Conservation (phyloP, 2,329 filamentous ascomycete species). For the Aspergillus novofumigatus region DNA sequence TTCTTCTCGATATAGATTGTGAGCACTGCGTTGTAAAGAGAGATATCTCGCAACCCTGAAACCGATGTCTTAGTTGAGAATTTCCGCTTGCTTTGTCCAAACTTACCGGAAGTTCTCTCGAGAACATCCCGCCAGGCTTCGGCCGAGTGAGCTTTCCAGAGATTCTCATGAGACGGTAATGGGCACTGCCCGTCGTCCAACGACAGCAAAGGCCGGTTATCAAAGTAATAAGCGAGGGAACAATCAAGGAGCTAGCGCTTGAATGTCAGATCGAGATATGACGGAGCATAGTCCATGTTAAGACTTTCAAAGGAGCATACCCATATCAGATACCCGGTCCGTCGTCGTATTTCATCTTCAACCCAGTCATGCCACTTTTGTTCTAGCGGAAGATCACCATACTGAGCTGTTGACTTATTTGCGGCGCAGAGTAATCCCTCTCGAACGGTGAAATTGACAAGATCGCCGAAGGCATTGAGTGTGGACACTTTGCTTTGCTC, state of each 20-base stretch:
- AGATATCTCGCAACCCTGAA: conserved; percentile 25
- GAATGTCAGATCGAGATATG: conserved; percentile 3
- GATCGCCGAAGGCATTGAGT: conserved; percentile 24
- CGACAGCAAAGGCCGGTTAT: conserved; percentile 31
- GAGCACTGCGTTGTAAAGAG: conserved; percentile 42
- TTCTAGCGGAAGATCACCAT: conserved; percentile 9
- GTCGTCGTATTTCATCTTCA: conserved; percentile 33
- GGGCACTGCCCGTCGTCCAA: conserved; percentile 39
- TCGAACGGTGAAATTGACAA: conserved; percentile 21
- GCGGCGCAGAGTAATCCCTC: conserved; percentile 20
- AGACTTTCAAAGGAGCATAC: conserved; percentile 24
- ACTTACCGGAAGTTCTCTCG: conserved; percentile 20
- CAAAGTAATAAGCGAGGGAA: conserved; percentile 38
- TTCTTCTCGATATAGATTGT: conserved; percentile 49
- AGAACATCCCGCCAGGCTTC: conserved; percentile 29
- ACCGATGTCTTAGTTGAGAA: conserved; percentile 4
- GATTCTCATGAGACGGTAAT: conserved; percentile 38
- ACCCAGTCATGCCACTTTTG: conserved; percentile 35
- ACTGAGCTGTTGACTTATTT: conserved; percentile 7
- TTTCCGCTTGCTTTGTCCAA: background rate
- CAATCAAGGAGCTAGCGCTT: conserved; percentile 38
- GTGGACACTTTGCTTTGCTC: conserved; percentile 22
- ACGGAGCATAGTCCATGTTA: background rate
- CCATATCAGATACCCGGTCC: conserved; percentile 43
- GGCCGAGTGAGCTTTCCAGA: conserved; percentile 38